Conservation (phyloP, 2,329 filamentous ascomycete species). For the Fusarium compactum region DNA sequence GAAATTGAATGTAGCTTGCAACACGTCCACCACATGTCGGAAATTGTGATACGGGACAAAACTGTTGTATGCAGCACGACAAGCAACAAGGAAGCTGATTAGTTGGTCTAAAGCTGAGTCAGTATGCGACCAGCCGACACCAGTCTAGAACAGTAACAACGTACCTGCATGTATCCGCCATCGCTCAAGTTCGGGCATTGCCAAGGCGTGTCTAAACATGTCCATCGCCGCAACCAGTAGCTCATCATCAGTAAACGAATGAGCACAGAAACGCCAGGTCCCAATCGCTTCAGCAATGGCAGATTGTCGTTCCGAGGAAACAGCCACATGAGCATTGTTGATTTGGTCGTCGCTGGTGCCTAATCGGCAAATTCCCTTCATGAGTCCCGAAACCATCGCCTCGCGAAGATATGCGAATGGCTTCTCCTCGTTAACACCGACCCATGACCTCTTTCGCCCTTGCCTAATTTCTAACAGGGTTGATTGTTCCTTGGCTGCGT, state of each 20-base stretch:
- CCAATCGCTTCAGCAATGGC: slow-evolving; percentile 77
- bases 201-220: slow-evolving; percentile 91
- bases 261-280: slow-evolving; percentile 89
- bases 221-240: slow-evolving; percentile 84
- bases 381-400: slow-evolving; percentile 91
- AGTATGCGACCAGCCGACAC: slow-evolving; percentile 49
- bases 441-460: slow-evolving; percentile 89
- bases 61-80: slow-evolving; percentile 92
- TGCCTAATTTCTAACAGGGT: slow-evolving; percentile 78
- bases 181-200: slow-evolving; percentile 81
- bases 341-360: slow-evolving; percentile 72
- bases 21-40: slow-evolving; percentile 93
- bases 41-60: slow-evolving; percentile 99
- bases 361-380: slow-evolving; percentile 87
- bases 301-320: slow-evolving; percentile 73
- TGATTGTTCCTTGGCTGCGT: slow-evolving; percentile 78
- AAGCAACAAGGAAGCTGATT: slow-evolving; percentile 86
- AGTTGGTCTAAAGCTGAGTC: slow-evolving; percentile 74
- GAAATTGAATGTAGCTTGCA: slow-evolving; percentile 93
- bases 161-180: slow-evolving; percentile 84
- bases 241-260: slow-evolving; percentile 91
- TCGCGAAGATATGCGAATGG: slow-evolving; percentile 91
- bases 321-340: slow-evolving; percentile 73
- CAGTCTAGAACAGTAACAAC: slow-evolving; percentile 48
- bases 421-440: slow-evolving; percentile 85